Evolutionary conservation across 139 green algal genomes (phyloP).

Genomic region (Asterochloris sp.): DNA sequence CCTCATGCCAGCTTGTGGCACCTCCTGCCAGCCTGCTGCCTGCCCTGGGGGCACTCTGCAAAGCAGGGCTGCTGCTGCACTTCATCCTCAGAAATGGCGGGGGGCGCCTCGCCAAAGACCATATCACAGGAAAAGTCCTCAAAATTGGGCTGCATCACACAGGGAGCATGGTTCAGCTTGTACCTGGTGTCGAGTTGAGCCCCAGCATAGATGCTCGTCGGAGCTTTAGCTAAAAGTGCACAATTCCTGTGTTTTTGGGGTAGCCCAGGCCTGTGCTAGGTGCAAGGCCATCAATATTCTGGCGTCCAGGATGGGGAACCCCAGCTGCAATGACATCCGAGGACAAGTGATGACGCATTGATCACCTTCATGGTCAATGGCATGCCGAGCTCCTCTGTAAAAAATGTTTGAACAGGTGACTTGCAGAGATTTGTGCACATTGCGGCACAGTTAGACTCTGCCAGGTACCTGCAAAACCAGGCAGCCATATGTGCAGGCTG

Average conservation of each 20-base stretch:
- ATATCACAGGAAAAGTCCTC: slow-evolving; percentile 72
- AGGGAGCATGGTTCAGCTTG: neutral
- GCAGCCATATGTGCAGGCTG: neutral
- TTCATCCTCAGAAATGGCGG: slow-evolving; percentile 51
- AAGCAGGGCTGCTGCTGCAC: slow-evolving; percentile 49
- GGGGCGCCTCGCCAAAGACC: slow-evolving; percentile 61
- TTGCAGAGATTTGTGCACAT: slow-evolving; percentile 90
- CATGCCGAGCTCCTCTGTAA: slow-evolving; percentile 80
- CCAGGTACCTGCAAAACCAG: slow-evolving; percentile 46
- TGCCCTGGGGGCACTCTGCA: slow-evolving; percentile 28
- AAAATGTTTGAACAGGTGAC: slow-evolving; percentile 68
- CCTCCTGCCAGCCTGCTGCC: neutral
- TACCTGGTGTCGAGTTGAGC: slow-evolving; percentile 32
- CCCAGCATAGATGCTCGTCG: slow-evolving; percentile 35
- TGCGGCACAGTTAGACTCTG: slow-evolving; percentile 58
- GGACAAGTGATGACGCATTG: no score
- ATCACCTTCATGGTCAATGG: slow-evolving; percentile 44
- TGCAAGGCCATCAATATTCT: no score
- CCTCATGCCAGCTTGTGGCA: slow-evolving; percentile 30
- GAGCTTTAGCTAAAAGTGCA: no score
- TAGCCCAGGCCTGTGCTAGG: no score
- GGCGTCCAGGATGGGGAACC: no score
- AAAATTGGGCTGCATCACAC: slow-evolving; percentile 53
- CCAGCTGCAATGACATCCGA: no score
- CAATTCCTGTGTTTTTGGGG: no score